Conservation (phyloP, 2,329 filamentous ascomycete genomes). For the Chrysoporthe cubensis region DNA sequence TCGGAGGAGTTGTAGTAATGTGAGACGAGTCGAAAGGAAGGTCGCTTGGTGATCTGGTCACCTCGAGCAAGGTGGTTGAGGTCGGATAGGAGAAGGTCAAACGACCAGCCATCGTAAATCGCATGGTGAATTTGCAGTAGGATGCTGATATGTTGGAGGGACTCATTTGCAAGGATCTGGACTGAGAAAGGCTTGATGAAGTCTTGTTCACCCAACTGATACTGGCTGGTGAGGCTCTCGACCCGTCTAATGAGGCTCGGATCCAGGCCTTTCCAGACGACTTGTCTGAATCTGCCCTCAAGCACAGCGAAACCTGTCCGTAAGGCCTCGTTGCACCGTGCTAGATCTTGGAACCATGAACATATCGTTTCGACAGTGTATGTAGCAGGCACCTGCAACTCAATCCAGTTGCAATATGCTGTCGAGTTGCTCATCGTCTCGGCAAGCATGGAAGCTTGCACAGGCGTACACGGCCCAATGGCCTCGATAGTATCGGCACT, state of each 20-base stretch:
- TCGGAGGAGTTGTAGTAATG: conserved; percentile 47
- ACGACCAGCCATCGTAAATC: conserved; percentile 92
- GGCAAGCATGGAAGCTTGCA: conserved; percentile 80
- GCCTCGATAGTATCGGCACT: conserved; percentile 47
- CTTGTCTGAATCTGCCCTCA: conserved; percentile 58
- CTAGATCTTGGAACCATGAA: conserved; percentile 54
- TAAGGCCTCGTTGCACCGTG: conserved; percentile 65
- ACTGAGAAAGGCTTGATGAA: conserved; percentile 64
- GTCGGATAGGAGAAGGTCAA: conserved; percentile 74
- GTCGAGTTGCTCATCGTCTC: conserved; percentile 65
- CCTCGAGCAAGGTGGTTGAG: conserved; percentile 55
- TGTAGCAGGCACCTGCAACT: conserved; percentile 52
- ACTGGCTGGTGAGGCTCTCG: conserved; percentile 43
- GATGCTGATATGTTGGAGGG: conserved; percentile 9
- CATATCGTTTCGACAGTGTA: conserved; percentile 44
- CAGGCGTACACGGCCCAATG: conserved; percentile 66
- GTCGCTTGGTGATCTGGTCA: conserved; percentile 42
- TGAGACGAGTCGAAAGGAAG: conserved; percentile 65
- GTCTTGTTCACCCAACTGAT: conserved; percentile 43
- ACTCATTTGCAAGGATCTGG: conserved; percentile 48
- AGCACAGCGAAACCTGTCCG: conserved; percentile 73
- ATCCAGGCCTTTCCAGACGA: conserved; percentile 63
- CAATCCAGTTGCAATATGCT: conserved; percentile 79
- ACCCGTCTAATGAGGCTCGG: conserved; percentile 48
- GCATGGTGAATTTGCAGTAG: conserved; percentile 76